Evolutionary conservation across 2,329 filamentous ascomycete species (phyloP), one percentile per base, ranked within the genome.

Genomic region (Alternaria gansuensis): DNA sequence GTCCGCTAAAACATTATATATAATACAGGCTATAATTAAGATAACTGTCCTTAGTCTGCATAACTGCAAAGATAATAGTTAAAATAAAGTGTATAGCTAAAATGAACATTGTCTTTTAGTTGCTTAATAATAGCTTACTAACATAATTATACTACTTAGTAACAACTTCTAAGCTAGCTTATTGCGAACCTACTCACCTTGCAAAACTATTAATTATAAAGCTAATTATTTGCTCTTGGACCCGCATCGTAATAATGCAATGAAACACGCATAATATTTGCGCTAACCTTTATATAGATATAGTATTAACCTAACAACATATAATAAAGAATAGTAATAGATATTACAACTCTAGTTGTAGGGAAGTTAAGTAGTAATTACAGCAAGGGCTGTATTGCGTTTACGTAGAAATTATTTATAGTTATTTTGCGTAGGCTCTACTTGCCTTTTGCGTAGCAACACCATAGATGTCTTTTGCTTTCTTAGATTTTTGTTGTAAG

Each of bases 401-500:
- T 46, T 46, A 33, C 44, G 28, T 28, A 46, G 24, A 31, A 31
- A 17, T 45, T n/a, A 17, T 29, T 45, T 45, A 28, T 28, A 28
- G 28, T 29, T 33, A 8, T 33, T 45, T 28, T 45, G 26, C 28
- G 21, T 14, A 45, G 43, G 43, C 43, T 45, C 43, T 23, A 29
- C 28, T 45, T 45, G 28, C 43, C 43, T 45, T 45, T 23, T 33
- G 26, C 28, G 24, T n/a, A 45, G 28, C 43, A 28, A 45, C 43
- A 45, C 14, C 24, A 1, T 5, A 45, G 24, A 21, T n/a, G 0
- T 29, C 29, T 45, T 31, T 45, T 8, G 43, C 43, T 45, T 45
- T 45, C n/a, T 45, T 26, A n/a, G 43, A 33, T 21, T n/a, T 45
- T n/a, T 45, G 28, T 45, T 28, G n/a, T 45, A 26, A 45, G 43